Evolutionary conservation across 441 rosid genomes (phyloP), one percentile per base, ranked within the genome.

Genomic region (Mallotus japonicus): DNA sequence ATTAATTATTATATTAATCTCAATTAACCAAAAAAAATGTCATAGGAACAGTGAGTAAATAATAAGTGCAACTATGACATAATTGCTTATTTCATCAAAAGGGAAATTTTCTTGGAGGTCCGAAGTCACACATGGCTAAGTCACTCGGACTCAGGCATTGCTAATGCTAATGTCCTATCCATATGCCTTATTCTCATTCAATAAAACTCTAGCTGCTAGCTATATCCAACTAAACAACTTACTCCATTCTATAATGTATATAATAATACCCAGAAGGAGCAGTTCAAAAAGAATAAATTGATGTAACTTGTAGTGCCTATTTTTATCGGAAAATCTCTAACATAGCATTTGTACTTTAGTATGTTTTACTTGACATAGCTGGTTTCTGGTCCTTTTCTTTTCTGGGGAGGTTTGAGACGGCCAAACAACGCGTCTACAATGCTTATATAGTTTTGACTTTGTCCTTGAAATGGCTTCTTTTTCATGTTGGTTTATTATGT

Each of bases 201-300:
- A 10, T 73, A 50, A 66, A 40, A 72, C 53, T 69, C 67, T 61
- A 64, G 60, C 70, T 58, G 75, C 67, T 61, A 64, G 60, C 70
- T 58, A 77, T 10, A 50, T 68, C 73, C 73, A 73, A 78, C 75
- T 62, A 77, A 69, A 71, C 65, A 70, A 73, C 56, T 15, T 49
- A 50, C 62, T 42, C 24, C 11, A 11, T 2, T 61, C 42, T 24
- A 56, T 54, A n/a, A 61, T 37, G 16, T 37, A 22, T 50, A 15
- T 68, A 64, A 69, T 50, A 68, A 73, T 50, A 13, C 51, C 19
- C 0, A 6, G 14, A 22, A 50, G 71, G 76, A 77, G 74, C 63
- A 77, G 80, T 79, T 82, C 69, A 44, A 72, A 80, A 76, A 16
- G 80, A 78, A 74, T 61, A 44, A 78, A 14, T 64, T 65, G 84